These are phyloP conservation scores for Aspergillus tanneri DNA, from an alignment of 2,329 filamentous ascomycete genomes.

Conservation along the genomic window DNA sequence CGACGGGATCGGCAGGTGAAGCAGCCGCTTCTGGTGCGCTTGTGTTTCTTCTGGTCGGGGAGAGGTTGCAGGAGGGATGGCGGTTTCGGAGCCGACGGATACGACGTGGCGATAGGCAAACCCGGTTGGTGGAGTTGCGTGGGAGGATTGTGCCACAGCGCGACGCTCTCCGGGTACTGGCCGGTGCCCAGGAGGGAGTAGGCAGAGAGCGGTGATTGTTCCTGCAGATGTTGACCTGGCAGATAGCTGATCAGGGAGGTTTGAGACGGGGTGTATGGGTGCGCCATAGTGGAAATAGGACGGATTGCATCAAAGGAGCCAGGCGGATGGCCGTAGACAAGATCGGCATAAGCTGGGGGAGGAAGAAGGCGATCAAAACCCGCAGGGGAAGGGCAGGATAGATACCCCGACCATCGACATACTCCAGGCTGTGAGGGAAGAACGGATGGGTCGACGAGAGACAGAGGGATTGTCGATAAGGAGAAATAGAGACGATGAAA, in stretches of 20 bases:
- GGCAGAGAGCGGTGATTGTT: conserved; percentile 29
- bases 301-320: conserved; percentile 21
- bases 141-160: conserved; percentile 44
- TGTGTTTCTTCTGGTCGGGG: conserved; percentile 80
- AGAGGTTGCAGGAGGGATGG: conserved; percentile 32
- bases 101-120: conserved; percentile 12
- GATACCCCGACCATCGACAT: not conserved
- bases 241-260: conserved; percentile 30
- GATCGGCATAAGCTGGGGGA: conserved; percentile 19
- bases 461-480: conserved; percentile 3
- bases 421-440: not conserved
- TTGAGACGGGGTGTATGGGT: conserved; percentile 32
- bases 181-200: conserved; percentile 37
- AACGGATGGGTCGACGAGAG: not conserved
- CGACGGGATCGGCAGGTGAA: conserved; percentile 85
- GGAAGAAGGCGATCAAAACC: conserved; percentile 10
- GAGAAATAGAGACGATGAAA: not conserved
- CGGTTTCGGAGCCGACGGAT: conserved; percentile 30
- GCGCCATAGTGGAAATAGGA: conserved; percentile 26
- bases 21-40: conserved; percentile 89
- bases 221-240: conserved; percentile 24
- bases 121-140: conserved; percentile 19
- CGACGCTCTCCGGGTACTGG: conserved; percentile 44
- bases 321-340: conserved; percentile 6
- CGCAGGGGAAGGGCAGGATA: conserved; percentile 8